Evolutionary conservation across 352 stramenopile species (phyloP), one percentile per base, ranked within the genome.

Genomic region (Globisporangium cederbergense): DNA sequence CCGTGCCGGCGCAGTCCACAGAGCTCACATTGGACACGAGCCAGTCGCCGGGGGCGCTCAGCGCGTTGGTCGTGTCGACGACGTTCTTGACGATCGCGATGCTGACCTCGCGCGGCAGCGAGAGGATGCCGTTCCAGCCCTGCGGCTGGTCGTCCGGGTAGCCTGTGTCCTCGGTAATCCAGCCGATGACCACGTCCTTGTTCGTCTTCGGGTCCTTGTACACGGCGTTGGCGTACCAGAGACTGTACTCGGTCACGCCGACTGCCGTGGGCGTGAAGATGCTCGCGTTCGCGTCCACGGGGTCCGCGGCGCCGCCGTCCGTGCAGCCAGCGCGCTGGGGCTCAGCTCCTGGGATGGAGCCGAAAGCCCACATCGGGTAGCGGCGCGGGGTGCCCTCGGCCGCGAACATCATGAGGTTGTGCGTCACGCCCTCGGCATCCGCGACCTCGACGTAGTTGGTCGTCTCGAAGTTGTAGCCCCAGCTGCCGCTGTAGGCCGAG

Each of bases 191-290:
- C 10, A 90, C 75, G 28, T 82, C 30, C 73, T 86, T 87, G 64
- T 71, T 71, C 40, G 55, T 77, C 55, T 78, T 70, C 34, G 81
- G 74, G 70, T 90, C 75, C 11, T 77, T 83, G 75, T 87, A 85
- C 51, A 88, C 78, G 57, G 66, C 80, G 68, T 87, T 88, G 40
- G 81, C 81, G 63, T 90, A 90, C 81, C 81, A 90, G 66, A 86
- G 70, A 40, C 76, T 85, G 46, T 76, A 75, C 62, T 90, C 81
- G 22, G 77, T 80, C 30, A 90, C 67, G 16, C 81, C 81, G 1
- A 90, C 81, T 72, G 87, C 88, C 13, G 69, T 62, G 36, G 81
- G 77, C 9, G 65, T 72, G 67, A 90, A 88, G 6, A 84, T 50
- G 53, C 76, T 72, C 0, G 60, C 61, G 0, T 79, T 66, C 1